Conservation (phyloP, 1,284 basidiomycete genomes). For the Tilletia indica region DNA sequence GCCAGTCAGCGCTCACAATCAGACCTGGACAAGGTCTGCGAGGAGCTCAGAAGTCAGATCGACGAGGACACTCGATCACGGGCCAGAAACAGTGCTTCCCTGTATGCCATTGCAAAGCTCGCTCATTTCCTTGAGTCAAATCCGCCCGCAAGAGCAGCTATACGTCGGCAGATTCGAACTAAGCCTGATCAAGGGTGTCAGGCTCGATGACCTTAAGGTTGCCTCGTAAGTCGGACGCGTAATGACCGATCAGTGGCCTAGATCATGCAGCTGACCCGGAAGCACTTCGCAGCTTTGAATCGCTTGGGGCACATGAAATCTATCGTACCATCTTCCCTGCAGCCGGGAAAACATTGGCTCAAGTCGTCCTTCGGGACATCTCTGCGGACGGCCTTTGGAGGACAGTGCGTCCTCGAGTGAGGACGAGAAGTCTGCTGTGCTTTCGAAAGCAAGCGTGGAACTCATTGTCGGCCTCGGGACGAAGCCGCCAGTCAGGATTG, state of each 20-base stretch:
- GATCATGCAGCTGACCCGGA: no score
- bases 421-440: background rate
- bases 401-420: background rate
- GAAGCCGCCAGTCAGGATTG: constrained; percentile 36
- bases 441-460: background rate
- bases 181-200: background rate
- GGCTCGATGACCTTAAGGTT: background rate
- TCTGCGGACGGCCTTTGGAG: background rate
- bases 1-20: background rate
- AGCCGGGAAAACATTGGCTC: constrained; percentile 26
- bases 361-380: constrained; percentile 29
- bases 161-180: constrained; percentile 7
- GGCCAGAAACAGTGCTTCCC: constrained; percentile 27
- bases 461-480: constrained; percentile 22
- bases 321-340: constrained; percentile 45
- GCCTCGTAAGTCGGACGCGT: background rate
- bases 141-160: constrained; percentile 8
- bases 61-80: background rate
- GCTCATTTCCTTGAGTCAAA: constrained; percentile 35
- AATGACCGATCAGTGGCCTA: background rate
- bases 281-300: background rate
- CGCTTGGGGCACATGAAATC: constrained; percentile 32
- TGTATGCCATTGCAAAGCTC: constrained; percentile 47
- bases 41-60: constrained; percentile 3
- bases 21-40: background rate